These are phyloP conservation scores for Purshia tridentata DNA, from an alignment of 306 rosid species.

Conservation along the genomic window DNA sequence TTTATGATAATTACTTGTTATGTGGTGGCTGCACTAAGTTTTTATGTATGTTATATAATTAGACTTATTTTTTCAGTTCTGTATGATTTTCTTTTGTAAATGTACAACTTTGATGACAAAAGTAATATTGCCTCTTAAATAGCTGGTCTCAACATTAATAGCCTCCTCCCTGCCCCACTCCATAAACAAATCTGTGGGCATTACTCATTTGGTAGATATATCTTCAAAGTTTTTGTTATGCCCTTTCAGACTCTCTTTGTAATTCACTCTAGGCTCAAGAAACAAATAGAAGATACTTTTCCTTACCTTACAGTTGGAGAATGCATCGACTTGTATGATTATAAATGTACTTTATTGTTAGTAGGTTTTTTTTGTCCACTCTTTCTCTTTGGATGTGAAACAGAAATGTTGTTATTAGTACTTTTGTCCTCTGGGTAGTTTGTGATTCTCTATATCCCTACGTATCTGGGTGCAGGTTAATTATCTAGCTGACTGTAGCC, in stretches of 20 bases:
- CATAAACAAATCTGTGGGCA: neutral
- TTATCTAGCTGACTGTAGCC: slow-evolving; percentile 85
- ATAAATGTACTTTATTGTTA: slow-evolving; percentile 9
- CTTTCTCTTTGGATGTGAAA: neutral
- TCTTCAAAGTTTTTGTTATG: neutral
- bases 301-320: slow-evolving; percentile 15
- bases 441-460: slow-evolving; percentile 9
- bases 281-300: neutral
- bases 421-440: neutral
- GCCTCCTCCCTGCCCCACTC: neutral
- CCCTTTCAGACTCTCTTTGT: neutral
- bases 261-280: neutral
- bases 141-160: neutral
- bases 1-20: neutral
- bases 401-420: neutral
- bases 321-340: slow-evolving; percentile 15
- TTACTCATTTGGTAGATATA: neutral
- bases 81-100: neutral
- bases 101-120: neutral
- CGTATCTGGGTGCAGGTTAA: slow-evolving; percentile 56
- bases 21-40: neutral
- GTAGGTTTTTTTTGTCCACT: neutral
- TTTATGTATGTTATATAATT: neutral
- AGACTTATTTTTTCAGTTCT: neutral
- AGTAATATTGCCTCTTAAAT: neutral